Conservation (phyloP, 2,329 filamentous ascomycete species). For the Colletotrichum ledebouriae region DNA sequence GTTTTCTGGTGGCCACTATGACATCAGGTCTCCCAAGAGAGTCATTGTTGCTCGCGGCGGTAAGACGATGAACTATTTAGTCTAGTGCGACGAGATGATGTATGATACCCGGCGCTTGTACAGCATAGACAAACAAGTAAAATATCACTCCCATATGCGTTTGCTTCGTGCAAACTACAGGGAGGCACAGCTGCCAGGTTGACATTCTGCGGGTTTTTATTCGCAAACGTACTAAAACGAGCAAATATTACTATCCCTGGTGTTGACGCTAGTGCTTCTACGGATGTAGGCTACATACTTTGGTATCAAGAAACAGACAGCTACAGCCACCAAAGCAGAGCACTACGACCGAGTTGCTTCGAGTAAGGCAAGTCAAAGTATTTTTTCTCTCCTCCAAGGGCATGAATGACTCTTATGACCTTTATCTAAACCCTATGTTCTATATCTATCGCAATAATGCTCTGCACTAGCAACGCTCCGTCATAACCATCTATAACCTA, state of each 20-base stretch:
- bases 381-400: too few relatives aligned
- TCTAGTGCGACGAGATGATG: conserved; percentile 50
- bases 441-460: not conserved
- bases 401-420: too few relatives aligned
- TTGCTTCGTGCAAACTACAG: too few relatives aligned
- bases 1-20: conserved; percentile 61
- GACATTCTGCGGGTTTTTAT: too few relatives aligned
- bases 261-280: too few relatives aligned
- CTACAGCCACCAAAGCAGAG: too few relatives aligned
- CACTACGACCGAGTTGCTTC: too few relatives aligned
- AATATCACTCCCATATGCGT: not conserved
- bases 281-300: too few relatives aligned
- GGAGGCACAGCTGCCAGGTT: not conserved
- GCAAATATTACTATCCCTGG: too few relatives aligned
- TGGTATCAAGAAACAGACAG: too few relatives aligned
- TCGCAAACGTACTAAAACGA: too few relatives aligned
- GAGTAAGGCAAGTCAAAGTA: too few relatives aligned
- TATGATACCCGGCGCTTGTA: conserved; percentile 40
- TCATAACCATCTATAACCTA: not conserved
- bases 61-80: conserved; percentile 81
- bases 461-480: not conserved
- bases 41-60: conserved; percentile 77
- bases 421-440: not conserved
- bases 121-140: conserved; percentile 6
- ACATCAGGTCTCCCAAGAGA: conserved; percentile 69